Base-by-base conservation (phyloP, 768 basidiomycete genomes). In the Amanita exitialis region DNA sequence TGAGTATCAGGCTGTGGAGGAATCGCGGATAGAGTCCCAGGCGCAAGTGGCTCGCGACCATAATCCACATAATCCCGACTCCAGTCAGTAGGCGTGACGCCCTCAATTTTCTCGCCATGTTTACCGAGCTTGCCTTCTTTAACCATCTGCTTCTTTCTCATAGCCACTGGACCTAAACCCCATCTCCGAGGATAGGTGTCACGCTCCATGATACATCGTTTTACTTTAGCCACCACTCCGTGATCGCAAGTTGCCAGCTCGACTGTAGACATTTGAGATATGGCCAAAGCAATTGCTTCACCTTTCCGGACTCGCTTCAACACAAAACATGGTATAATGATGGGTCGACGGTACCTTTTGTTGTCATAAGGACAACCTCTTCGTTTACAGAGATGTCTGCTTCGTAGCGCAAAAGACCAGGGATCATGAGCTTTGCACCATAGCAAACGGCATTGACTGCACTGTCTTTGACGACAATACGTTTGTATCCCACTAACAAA, bases 361-460 rank as follows among this genome's bases (percentile, higher is more conserved):
- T 98, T 45, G 95, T 98, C 93, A 98, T 98, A 56, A 98, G 71
- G 39, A 98, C 94, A 36, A 98, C 85, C 66, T 98, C 95, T 66
- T 98, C 95, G 64, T 95, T 80, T 49, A 96, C 69, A 56, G 90
- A 81, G 57, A 98, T 98, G 63, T 96, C 95, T 34, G 83, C 81
- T 66, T 97, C 92, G 65, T 97, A 99, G 60, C 96, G 89, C 50
- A 99, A 76, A 39, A 99, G 77, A 65, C 96, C 96, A 57, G 96
- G 96, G 59, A 99, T 92, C 96, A 99, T 99, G 62, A 99, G 84
- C 68, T 98, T 97, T 52, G 96, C 96, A 56, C 96, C 96, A 67
- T 99, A 98, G 72, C 95, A 98, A 53, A 99, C 90, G 46, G 96
- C 96, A 62, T 98, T 99, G 62, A 99, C 95, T 16, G 96, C 93